Evolutionary conservation across 2,329 filamentous ascomycete genomes (phyloP), one percentile per base, ranked within the genome.

Genomic region (Metarhizium rileyi): DNA sequence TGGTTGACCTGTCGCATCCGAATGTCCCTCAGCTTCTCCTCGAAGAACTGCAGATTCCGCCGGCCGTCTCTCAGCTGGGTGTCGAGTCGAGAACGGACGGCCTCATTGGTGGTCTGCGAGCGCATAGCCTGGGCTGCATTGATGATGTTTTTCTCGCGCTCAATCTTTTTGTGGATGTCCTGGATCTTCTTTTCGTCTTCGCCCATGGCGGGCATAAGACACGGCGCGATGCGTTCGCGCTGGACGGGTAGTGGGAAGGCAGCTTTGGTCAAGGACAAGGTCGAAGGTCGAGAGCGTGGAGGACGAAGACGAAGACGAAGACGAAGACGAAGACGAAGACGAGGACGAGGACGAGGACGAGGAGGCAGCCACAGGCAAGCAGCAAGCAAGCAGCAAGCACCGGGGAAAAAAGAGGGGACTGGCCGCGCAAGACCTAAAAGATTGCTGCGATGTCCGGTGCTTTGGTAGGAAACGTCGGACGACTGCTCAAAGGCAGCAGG

Each of bases 81-180:
- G 65, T 97, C 91, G 67, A 95, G 83, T 63, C 89, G 83, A 60
- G 90, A 90, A 64, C 90, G 86, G 56, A 97, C 91, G 54, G 83
- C 80, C 59, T 90, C 86, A 70, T 98, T 98, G 73, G 89, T 88
- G 60, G 91, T 96, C 68, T 93, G 90, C 71, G 90, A 86, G 70
- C 90, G 86, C 90, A 98, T 95, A 61, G 87, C 82, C 71, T 88
- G 93, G 59, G 91, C 91, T 62, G 89, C 91, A 69, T 87, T 87
- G 76, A 98, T 93, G 64, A 97, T 83, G 62, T 86, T 87, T 77
- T 90, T 91, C 72, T 98, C 93, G 67, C 91, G 84, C 76, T 96
- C 89, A 70, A 98, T 97, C 85, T 98, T 97, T 75, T 84, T 86
- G 73, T 86, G 83, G 72, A 98, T 90, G 69, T 89, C 86, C 70